A percentile compares a stretch with the other conserved stretches of the same genome.
Evolutionary conservation across 495 filamentous ascomycete genomes (phyloP).

Genomic region (Massariosphaeria phaeospora): DNA sequence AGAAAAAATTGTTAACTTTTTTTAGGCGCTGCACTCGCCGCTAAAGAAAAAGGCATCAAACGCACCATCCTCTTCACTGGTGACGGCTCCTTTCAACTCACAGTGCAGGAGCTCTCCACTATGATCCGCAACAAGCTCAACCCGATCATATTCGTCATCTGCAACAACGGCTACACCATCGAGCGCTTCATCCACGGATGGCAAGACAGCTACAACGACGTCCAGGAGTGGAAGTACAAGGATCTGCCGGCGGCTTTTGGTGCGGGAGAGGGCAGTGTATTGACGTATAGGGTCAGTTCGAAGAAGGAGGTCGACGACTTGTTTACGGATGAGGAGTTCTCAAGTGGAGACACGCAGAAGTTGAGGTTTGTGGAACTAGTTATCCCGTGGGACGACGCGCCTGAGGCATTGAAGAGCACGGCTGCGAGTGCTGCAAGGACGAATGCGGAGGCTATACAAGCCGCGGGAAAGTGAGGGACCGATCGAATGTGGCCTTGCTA

Average conservation of each 20-base stretch:
- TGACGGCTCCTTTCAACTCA: slow-evolving; percentile 82
- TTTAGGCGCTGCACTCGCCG: slow-evolving; percentile 48
- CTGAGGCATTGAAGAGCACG: slow-evolving; percentile 60
- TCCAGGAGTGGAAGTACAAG: slow-evolving; percentile 49
- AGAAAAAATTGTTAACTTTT: no score
- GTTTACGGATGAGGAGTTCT: slow-evolving; percentile 64
- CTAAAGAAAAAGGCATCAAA: slow-evolving; percentile 37
- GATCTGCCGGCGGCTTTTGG: slow-evolving; percentile 66
- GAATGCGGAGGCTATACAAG: slow-evolving; percentile 58
- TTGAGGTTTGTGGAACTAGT: slow-evolving; percentile 78
- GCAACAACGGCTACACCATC: slow-evolving; percentile 51
- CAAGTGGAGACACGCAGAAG: slow-evolving; percentile 40
- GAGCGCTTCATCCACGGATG: slow-evolving; percentile 50
- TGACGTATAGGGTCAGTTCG: slow-evolving; percentile 66
- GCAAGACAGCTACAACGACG: slow-evolving; percentile 48
- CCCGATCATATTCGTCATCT: slow-evolving; percentile 63
- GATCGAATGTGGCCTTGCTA: no score
- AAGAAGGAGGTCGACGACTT: slow-evolving; percentile 63
- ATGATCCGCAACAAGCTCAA: slow-evolving; percentile 74
- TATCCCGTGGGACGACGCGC: slow-evolving; percentile 79
- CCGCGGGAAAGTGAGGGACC: no score
- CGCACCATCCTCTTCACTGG: slow-evolving; percentile 73
- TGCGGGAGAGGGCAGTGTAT: slow-evolving; percentile 50
- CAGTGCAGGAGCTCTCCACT: slow-evolving; percentile 78
- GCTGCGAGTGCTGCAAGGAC: slow-evolving; percentile 62